A percentile compares a stretch with the other conserved stretches of the same genome.
Evolutionary conservation across 2,329 filamentous ascomycete species (phyloP).

Genomic region (Teratosphaeria zuluensis): DNA sequence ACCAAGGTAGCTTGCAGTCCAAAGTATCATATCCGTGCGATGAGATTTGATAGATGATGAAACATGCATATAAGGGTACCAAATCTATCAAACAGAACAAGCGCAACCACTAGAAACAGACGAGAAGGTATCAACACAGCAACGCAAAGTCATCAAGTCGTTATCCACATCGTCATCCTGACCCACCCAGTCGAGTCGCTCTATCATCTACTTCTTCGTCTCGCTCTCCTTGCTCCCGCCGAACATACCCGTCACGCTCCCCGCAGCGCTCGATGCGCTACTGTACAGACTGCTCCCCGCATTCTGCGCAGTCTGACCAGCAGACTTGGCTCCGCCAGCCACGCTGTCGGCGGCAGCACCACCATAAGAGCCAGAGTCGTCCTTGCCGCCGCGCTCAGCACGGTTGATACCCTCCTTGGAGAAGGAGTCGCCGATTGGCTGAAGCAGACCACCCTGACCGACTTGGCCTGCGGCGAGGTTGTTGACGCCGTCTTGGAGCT

Average conservation of each 20-base stretch:
- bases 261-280: conserved; percentile 24
- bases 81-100: neutral
- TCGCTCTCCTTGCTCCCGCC: conserved; percentile 23
- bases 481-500: conserved; percentile 58
- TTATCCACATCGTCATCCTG: neutral
- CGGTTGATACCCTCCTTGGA: conserved; percentile 59
- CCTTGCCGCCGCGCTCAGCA: conserved; percentile 54
- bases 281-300: conserved; percentile 18
- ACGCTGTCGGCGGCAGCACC: conserved; percentile 25
- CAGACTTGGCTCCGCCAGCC: conserved; percentile 19
- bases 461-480: conserved; percentile 53
- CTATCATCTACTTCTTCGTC: conserved; percentile 2
- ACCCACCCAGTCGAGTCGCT: neutral
- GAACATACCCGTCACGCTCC: conserved; percentile 24
- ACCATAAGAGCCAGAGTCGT: conserved; percentile 46
- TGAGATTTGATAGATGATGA: too few relatives aligned
- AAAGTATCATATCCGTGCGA: too few relatives aligned
- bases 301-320: conserved; percentile 17
- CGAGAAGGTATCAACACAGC: neutral
- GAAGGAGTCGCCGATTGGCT: conserved; percentile 52
- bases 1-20: too few relatives aligned
- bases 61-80: neutral
- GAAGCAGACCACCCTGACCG: conserved; percentile 57
- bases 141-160: neutral
- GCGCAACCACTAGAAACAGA: neutral